A percentile compares a stretch with the other conserved stretches of the same genome.
Conservation (phyloP, 352 stramenopile species). For the Hyaloperonospora brassicae region DNA sequence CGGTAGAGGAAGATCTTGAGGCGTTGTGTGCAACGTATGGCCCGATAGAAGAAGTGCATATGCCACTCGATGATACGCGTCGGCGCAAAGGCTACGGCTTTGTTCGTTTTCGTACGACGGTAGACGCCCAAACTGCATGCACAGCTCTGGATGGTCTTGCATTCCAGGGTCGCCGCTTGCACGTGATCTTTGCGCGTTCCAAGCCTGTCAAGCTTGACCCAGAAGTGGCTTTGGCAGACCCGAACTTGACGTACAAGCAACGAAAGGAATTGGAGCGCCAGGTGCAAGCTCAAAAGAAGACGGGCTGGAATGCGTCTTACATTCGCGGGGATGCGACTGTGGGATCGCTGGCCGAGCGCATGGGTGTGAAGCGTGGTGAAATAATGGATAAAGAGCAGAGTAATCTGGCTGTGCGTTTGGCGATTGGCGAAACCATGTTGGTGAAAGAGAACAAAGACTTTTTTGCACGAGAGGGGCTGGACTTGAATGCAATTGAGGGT, state of each 20-base stretch:
- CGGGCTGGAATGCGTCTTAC: conserved; percentile 94
- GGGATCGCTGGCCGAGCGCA: conserved; percentile 67
- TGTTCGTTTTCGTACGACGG: conserved; percentile 89
- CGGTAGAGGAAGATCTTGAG: conserved; percentile 93
- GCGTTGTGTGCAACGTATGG: conserved; percentile 88
- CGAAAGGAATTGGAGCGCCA: conserved; percentile 88
- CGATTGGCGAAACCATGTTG: conserved; percentile 96
- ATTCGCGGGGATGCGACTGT: conserved; percentile 71
- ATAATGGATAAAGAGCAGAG: conserved; percentile 93
- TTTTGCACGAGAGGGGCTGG: conserved; percentile 90
- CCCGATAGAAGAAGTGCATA: conserved; percentile 88
- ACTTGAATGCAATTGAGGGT: conserved; percentile 90
- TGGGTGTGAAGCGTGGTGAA: conserved; percentile 90
- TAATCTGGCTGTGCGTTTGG: conserved; percentile 96
- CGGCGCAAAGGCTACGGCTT: conserved; percentile 97
- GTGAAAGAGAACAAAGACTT: conserved; percentile 98
- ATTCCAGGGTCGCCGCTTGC: conserved; percentile 94
- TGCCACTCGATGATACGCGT: conserved; percentile 93
- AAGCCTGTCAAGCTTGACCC: conserved; percentile 60
- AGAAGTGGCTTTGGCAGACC: conserved; percentile 45
- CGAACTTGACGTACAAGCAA: conserved; percentile 83
- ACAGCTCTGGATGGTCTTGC: conserved; percentile 87
- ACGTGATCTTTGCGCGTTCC: conserved; percentile 87
- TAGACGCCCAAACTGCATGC: conserved; percentile 86
- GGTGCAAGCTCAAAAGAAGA: conserved; percentile 64